phyloP scores from a whole-genome alignment of 2,329 filamentous ascomycete genomes.

The Colletotrichum sp. region DNA sequence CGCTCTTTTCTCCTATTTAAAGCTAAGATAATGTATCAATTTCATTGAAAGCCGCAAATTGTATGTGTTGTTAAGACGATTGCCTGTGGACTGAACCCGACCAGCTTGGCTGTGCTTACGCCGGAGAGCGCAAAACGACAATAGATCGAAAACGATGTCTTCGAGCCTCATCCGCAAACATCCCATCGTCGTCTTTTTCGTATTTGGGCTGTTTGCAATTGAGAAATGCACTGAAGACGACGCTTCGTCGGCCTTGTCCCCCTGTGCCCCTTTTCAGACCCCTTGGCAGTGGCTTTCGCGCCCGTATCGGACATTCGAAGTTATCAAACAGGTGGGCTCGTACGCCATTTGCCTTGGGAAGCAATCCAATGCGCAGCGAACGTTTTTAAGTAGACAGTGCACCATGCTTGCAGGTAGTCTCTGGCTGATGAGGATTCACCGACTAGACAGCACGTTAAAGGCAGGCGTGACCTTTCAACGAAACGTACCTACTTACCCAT shows the following conservation, averaged over 20 bases:
- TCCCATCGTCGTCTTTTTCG: fast-evolving
- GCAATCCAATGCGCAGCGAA: fast-evolving
- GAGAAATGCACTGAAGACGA: not conserved
- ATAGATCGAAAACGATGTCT: fast-evolving
- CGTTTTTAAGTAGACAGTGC: not conserved
- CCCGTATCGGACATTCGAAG: not conserved
- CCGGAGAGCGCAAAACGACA: too few species aligned
- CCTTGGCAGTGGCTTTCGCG: not conserved
- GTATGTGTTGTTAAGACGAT: too few species aligned
- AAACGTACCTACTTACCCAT: not conserved
- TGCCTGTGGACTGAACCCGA: not conserved
- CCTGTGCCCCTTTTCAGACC: not conserved
- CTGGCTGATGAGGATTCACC: fast-evolving
- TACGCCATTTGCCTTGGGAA: not conserved
- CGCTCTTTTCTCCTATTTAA: fast-evolving
- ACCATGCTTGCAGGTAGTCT: not conserved
- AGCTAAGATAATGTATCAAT: not conserved
- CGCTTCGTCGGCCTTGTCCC: fast-evolving
- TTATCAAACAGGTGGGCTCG: fast-evolving
- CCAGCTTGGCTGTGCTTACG: too few species aligned
- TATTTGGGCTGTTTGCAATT: not conserved
- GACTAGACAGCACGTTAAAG: not conserved
- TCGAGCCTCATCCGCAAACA: not conserved
- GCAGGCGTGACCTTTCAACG: not conserved
- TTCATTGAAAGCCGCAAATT: not conserved